Evolutionary conservation across 345 rosid species (phyloP).

Genomic region (Aquilaria sinensis): DNA sequence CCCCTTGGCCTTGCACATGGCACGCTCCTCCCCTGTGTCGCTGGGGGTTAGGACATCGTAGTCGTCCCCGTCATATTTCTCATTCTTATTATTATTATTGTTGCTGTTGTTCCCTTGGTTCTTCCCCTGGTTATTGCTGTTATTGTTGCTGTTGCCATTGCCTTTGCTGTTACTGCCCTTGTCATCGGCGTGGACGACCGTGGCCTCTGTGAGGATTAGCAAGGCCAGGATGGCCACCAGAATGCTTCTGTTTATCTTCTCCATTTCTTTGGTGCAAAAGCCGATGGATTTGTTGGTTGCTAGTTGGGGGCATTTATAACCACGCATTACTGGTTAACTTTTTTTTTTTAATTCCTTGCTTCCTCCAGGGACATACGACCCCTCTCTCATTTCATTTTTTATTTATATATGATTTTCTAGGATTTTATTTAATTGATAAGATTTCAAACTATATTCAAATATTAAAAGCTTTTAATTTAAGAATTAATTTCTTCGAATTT

Average conservation of each 20-base stretch:
- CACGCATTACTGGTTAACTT: no score
- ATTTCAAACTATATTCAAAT: no score
- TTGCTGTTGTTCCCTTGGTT: neutral
- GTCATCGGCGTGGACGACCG: constrained; percentile 16
- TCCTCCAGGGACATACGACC: no score
- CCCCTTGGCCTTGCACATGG: constrained; percentile 51
- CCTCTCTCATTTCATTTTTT: no score
- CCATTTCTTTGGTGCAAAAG: constrained; percentile 3
- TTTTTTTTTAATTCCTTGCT: no score
- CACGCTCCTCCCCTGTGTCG: constrained; percentile 41
- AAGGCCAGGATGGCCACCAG: constrained; percentile 15
- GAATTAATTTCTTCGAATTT: no score
- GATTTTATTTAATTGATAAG: no score
- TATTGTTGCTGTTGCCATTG: neutral
- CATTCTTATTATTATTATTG: neutral
- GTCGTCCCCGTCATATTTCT: constrained; percentile 43
- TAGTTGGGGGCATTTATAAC: no score
- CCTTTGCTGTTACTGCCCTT: neutral
- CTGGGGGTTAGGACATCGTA: constrained; percentile 26
- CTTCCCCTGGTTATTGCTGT: neutral
- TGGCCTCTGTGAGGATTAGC: constrained; percentile 15
- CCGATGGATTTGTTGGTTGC: no score
- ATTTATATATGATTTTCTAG: no score
- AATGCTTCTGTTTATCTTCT: constrained; percentile 16
- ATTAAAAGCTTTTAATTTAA: no score